phyloP scores from a whole-genome alignment of 2,329 filamentous ascomycete species.

The Botrytis byssoidea region DNA sequence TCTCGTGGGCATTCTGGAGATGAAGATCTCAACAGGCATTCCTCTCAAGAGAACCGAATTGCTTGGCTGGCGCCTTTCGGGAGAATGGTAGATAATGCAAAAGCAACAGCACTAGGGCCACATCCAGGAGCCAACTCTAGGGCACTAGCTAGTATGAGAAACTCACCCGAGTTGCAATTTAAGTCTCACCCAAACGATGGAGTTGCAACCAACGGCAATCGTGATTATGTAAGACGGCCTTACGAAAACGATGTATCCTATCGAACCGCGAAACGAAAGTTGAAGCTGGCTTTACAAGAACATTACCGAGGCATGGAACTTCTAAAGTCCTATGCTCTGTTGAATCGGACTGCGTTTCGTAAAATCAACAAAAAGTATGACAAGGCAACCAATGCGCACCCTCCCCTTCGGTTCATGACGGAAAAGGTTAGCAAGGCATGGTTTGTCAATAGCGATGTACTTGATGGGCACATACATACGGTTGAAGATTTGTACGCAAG shows the following conservation, averaged over 20 bases:
- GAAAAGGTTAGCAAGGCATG: slow-evolving; percentile 88
- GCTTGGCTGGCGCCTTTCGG: slow-evolving; percentile 53
- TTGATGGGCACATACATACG: slow-evolving; percentile 75
- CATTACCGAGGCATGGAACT: slow-evolving; percentile 91
- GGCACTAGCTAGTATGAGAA: slow-evolving; percentile 53
- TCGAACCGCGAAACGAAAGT: slow-evolving; percentile 81
- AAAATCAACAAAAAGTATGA: slow-evolving; percentile 99
- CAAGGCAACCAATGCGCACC: slow-evolving; percentile 78
- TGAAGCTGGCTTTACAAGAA: slow-evolving; percentile 88
- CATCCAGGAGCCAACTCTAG: slow-evolving; percentile 59
- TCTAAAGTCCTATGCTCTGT: slow-evolving; percentile 83
- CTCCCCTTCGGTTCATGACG: slow-evolving; percentile 77
- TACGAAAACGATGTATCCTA: slow-evolving; percentile 70
- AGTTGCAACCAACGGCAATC: slow-evolving; percentile 36
- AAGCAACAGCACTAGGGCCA: slow-evolving; percentile 48
- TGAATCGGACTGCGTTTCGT: slow-evolving; percentile 90
- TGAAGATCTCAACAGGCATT: slow-evolving; percentile 25
- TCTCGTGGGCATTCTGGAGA: slow-evolving; percentile 27
- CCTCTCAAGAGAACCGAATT: slow-evolving; percentile 32
- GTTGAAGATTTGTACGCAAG: slow-evolving; percentile 91
- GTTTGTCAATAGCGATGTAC: slow-evolving; percentile 85
- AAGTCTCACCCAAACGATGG: slow-evolving; percentile 42
- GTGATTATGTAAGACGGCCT: slow-evolving; percentile 51
- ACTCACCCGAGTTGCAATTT: slow-evolving; percentile 39
- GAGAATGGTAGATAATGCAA: slow-evolving; percentile 38